Base-by-base conservation (phyloP, 2,329 filamentous ascomycete species). In the Chalara sp. region DNA sequence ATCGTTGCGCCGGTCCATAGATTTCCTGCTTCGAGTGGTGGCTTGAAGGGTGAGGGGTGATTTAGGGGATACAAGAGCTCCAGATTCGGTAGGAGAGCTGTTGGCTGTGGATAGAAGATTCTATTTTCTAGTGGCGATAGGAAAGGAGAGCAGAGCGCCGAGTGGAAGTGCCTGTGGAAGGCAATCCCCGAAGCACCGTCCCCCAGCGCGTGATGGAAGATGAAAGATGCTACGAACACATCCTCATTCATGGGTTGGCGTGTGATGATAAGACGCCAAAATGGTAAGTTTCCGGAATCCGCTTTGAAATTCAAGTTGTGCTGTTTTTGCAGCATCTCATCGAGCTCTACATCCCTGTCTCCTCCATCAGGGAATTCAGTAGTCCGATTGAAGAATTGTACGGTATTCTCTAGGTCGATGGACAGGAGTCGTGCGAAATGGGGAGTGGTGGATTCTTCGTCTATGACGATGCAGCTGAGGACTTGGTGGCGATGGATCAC, bases 221-320 rank as follows among this genome's bases (percentile, higher is more conserved):
- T 53, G 45, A 53, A 56, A 21, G 43, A 56, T 5, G 46, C 51
- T 31, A 46, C 40, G 37, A 53, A 53, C 12, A 45, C 31, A 37
- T 49, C 44, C 5, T 46, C 40, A 35, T 13, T 6, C 6, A 8
- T 32, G 30, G 31, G 44, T 13, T 46, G 11, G 7, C 13, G 30
- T 8, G 46, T 8, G 28, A 56, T 48, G 10, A 56, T 31, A 21
- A 56, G 10, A 12, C 53, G 53, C 53, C 53, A 56, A 28, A 51
- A 47, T 29, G 53, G 53, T 6, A 53, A 28, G 6, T 37, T 28
- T 7, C 48, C 51, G 41, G 49, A 49, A 6, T 33, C 6, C 4
- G 21, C 46, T 30, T 56, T 53, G 49, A 56, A 56, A 13, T 21
- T 7, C 6, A 33, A 32, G 44, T 56, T 51, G 30, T 53, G 51